Evolutionary conservation across 2,329 filamentous ascomycete species (phyloP).

Genomic region (Penicillium sp.): DNA sequence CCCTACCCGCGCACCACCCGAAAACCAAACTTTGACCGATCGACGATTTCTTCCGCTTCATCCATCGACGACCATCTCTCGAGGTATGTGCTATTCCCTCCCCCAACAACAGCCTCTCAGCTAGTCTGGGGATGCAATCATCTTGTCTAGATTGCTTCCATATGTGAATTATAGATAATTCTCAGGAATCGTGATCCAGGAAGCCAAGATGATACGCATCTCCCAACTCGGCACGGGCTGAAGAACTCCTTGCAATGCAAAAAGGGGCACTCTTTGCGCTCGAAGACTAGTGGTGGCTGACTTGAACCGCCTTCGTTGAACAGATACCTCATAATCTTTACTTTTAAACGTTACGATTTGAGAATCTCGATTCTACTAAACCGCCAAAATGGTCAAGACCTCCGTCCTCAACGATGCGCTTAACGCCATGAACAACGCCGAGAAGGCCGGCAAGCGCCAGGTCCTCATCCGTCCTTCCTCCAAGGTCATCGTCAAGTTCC

Average conservation of each 20-base stretch:
- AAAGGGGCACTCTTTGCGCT: conserved; percentile 67
- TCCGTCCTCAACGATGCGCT: conserved; percentile 99
- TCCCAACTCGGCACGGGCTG: conserved; percentile 57
- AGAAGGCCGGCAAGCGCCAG: conserved; percentile 99
- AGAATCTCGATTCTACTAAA: conserved; percentile 51
- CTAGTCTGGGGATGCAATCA: conserved; percentile 50
- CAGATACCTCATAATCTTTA: conserved; percentile 41
- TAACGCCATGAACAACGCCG: conserved; percentile 99
- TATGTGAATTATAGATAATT: conserved; percentile 15
- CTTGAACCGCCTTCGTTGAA: conserved; percentile 29
- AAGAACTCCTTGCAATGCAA: conserved; percentile 61
- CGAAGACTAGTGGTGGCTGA: conserved; percentile 65
- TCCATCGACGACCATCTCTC: conserved; percentile 33
- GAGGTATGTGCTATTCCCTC: conserved; percentile 43
- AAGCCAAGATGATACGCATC: conserved; percentile 45
- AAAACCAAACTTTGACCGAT: conserved; percentile 26
- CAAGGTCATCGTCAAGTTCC: conserved; percentile 99
- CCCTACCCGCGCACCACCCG: conserved; percentile 37
- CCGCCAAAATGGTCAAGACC: conserved; percentile 96
- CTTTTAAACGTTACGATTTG: conserved; percentile 45
- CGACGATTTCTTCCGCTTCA: conserved; percentile 26
- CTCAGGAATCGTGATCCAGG: conserved; percentile 11
- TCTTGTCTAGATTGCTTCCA: conserved; percentile 24
- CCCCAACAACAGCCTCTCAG: conserved; percentile 38
- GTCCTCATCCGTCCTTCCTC: conserved; percentile 96